Evolutionary conservation across 129 eudicot genomes (phyloP).

Genomic region (Flaveria bidentis): DNA sequence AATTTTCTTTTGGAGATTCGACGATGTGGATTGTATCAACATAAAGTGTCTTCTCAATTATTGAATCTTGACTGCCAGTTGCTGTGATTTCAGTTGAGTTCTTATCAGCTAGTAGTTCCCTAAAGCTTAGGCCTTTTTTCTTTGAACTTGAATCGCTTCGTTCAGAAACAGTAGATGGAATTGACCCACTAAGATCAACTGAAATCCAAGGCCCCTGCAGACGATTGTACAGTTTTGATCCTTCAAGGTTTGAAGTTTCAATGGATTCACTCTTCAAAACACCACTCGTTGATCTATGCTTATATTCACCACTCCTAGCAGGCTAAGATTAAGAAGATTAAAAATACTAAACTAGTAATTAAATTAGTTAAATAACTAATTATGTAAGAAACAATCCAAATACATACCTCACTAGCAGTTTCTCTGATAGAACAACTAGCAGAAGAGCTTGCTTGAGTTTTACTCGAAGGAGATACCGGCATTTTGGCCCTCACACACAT

Average conservation of each 20-base stretch:
- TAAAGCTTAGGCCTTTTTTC: constrained; percentile 34
- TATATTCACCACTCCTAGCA: constrained; percentile 35
- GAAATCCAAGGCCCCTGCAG: constrained; percentile 28
- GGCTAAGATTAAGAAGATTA: constrained; percentile 36
- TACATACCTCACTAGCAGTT: constrained; percentile 48
- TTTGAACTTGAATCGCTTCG: constrained; percentile 7
- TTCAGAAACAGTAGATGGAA: constrained; percentile 12
- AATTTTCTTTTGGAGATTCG: constrained; percentile 31
- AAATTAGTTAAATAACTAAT: neutral
- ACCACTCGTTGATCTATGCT: constrained; percentile 38
- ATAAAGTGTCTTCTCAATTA: constrained; percentile 68
- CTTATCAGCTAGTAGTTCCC: constrained; percentile 49
- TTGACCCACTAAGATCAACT: constrained; percentile 10
- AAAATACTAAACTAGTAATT: neutral
- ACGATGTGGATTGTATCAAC: constrained; percentile 50
- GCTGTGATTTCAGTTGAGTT: constrained; percentile 36
- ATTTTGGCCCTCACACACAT: constrained; percentile 42
- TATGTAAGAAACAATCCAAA: neutral
- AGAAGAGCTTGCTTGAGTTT: constrained; percentile 43
- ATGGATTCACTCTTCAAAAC: constrained; percentile 25
- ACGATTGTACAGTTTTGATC: constrained; percentile 35
- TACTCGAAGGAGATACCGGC: constrained; percentile 44
- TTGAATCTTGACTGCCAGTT: constrained; percentile 27
- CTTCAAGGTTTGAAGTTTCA: constrained; percentile 35
- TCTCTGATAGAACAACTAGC: constrained; percentile 46